Evolutionary conservation across 176 grass and related monocot genomes (phyloP), one percentile per base, ranked within the genome.

Genomic region (Carex scoparia): DNA sequence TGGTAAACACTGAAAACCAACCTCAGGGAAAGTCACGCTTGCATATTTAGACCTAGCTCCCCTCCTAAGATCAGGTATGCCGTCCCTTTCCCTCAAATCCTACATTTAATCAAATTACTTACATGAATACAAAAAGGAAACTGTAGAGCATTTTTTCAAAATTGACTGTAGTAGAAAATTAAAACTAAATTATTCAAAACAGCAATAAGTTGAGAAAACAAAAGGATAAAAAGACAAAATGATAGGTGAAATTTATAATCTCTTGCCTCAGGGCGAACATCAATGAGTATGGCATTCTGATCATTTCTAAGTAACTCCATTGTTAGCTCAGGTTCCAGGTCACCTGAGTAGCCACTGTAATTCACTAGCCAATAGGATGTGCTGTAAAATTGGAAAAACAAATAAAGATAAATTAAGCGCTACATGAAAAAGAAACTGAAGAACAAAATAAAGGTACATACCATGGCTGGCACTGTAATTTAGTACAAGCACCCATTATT

Each of bases 231-330:
- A 31, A 91, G 92, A 89, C 84, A 89, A 91, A 49, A 86, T 93
- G 87, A 93, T 86, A 85, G 83, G 71, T 93, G 92, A 94, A 91
- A 94, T 94, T 94, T 94, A 94, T 91, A 98, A 89, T 95, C 81
- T 93, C 96, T 95, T 98, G 91, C 96, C 96, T 98, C 93, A 92
- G 93, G 87, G 84, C 96, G 91, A 89, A 98, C 93, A 95, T 98
- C 96, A 80, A 98, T 84, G 80, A 98, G 96, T 87, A 98, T 83
- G 79, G 96, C 91, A 84, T 91, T 90, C 71, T 61, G 79, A 81
- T 93, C 88, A 74, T 87, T 89, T 92, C 86, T 94, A 80, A 98
- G 77, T 30, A 98, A 86, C 30, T 91, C 90, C n/a, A 98, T 85
- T 60, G 96, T 92, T 46, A 65, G 84, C 82, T 98, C 90, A 84